Evolutionary conservation across 2,329 filamentous ascomycete species (phyloP).

Genomic region (Raffaelea arxii): DNA sequence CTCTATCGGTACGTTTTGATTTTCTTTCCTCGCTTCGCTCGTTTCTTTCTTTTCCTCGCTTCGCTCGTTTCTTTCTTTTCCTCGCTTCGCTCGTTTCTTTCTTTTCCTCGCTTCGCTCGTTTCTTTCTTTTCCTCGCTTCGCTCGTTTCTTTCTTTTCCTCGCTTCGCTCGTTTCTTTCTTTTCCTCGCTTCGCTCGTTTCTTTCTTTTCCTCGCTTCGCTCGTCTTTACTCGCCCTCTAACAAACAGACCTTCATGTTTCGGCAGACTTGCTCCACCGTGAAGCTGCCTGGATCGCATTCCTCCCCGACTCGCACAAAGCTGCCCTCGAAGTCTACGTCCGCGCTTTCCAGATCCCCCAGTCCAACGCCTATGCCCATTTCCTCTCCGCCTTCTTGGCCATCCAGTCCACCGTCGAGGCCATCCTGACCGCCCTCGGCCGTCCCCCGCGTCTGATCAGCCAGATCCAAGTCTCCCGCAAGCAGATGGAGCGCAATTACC

Average conservation of each 20-base stretch:
- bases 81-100: background rate
- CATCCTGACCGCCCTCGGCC: constrained; percentile 66
- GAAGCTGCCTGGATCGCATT: constrained; percentile 50
- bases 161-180: background rate
- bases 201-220: background rate
- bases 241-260: constrained; percentile 57
- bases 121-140: background rate
- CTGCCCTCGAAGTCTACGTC: constrained; percentile 65
- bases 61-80: background rate
- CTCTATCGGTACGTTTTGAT: constrained; percentile 38
- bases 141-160: too few relatives aligned
- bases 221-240: background rate
- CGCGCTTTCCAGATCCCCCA: constrained; percentile 56
- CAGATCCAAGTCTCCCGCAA: constrained; percentile 67
- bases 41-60: too few relatives aligned
- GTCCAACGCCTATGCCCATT: constrained; percentile 60
- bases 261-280: constrained; percentile 36
- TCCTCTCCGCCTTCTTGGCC: constrained; percentile 68
- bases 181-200: background rate
- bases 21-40: background rate
- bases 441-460: constrained; percentile 68
- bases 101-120: too few relatives aligned
- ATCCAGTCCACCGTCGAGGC: constrained; percentile 79
- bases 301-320: constrained; percentile 57
- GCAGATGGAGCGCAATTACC: constrained; percentile 67